Evolutionary conservation across 345 rosid species (phyloP), one percentile per base, ranked within the genome.

Genomic region (Erucastrum elatum): DNA sequence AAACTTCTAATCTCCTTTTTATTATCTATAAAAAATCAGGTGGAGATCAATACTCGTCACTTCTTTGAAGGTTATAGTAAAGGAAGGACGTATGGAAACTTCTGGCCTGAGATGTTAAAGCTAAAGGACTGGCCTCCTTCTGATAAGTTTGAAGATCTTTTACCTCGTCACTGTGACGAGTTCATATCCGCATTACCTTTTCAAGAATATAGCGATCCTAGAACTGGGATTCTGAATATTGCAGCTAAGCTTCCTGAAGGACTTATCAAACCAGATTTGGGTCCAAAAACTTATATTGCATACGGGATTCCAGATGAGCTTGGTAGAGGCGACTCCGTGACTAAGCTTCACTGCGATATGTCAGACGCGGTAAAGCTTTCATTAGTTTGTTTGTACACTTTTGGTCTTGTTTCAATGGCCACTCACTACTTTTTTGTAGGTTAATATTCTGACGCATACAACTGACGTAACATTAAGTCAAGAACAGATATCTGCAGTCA

Each of bases 81-180:
- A 78, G 98, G 98, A 67, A 90, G 97, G 84, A 84, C 64, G 5
- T 94, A 90, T 75, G 3, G 5, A 0, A 92, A 92, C 86, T 86
- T 85, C 41, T 94, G 98, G 98, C 98, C 98, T 5, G 88, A 86
- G 86, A 93, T 94, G 96, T 85, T 94, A 72, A 94, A 94, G 88
- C 86, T 94, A 7, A 94, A 94, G 77, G 98, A 94, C 75, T 94
- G 98, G 98, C 98, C 98, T 63, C 98, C 98, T 68, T 90, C 95
- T 0, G 89, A 94, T 80, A 89, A 86, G 71, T 93, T 94, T 70
- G 97, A 94, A 75, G 89, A 91, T 65, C 83, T 88, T 74, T 81
- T 94, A 82, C 98, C 97, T 5, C 94, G 98, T 70, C 98, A 94
- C 67, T 92, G 90, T 56, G 98, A 92, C 51, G 98, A 94, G 83